These are phyloP conservation scores for Phaeosphaeria sp. DNA, from an alignment of 2,329 filamentous ascomycete species.

Conservation along the genomic window DNA sequence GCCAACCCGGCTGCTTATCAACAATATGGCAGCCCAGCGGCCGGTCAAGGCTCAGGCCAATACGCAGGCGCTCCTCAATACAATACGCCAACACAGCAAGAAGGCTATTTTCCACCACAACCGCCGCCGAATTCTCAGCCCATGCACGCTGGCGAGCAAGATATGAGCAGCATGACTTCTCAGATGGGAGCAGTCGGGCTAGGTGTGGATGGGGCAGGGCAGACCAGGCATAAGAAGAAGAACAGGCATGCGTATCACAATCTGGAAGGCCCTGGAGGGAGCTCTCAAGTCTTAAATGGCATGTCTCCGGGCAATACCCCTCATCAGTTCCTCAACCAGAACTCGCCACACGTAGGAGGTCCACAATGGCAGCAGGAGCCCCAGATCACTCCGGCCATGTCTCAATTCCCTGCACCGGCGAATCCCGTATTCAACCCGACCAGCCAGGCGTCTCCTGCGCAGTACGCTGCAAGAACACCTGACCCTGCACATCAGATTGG, in stretches of 20 bases:
- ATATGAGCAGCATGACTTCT: conserved; percentile 38
- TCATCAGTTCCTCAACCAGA: conserved; percentile 64
- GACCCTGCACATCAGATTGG: conserved; percentile 33
- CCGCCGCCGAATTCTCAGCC: conserved; percentile 25
- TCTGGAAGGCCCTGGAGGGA: conserved; percentile 72
- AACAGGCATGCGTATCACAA: conserved; percentile 91
- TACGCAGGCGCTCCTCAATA: conserved; percentile 38
- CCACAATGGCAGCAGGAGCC: conserved; percentile 51
- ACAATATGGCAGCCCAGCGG: conserved; percentile 46
- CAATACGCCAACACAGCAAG: conserved; percentile 38
- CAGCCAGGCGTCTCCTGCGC: conserved; percentile 42
- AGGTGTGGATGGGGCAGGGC: conserved; percentile 51
- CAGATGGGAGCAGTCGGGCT: conserved; percentile 38
- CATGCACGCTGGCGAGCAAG: conserved; percentile 36
- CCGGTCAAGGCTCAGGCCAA: conserved; percentile 38
- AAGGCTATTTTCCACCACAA: conserved; percentile 53
- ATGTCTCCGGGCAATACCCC: conserved; percentile 66
- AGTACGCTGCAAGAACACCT: conserved; percentile 42
- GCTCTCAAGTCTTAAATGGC: conserved; percentile 73
- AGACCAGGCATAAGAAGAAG: conserved; percentile 78
- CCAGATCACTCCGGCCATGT: conserved; percentile 55
- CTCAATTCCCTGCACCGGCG: conserved; percentile 67
- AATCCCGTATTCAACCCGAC: conserved; percentile 60
- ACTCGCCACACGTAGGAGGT: conserved; percentile 37
- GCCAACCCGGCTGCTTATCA: conserved; percentile 54